A percentile compares a stretch with the other conserved stretches of the same genome.
Evolutionary conservation across 129 eudicot species (phyloP).

Genomic region (Flaveria linearis): DNA sequence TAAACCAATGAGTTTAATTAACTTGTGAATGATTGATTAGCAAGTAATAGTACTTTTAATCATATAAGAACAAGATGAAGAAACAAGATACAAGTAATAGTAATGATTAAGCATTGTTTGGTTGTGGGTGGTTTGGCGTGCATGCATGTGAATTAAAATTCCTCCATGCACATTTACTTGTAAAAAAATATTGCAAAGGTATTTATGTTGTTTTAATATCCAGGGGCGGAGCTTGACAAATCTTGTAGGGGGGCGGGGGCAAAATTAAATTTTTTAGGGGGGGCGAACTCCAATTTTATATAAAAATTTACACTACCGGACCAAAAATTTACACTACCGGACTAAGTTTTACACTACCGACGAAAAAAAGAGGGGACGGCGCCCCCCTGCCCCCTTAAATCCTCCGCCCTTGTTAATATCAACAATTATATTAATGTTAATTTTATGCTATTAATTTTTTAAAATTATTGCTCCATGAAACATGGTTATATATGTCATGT

Average conservation of each 20-base stretch:
- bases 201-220: not conserved
- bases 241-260: too few species aligned
- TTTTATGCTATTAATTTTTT: not conserved
- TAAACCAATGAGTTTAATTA: not conserved
- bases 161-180: conserved; percentile 1
- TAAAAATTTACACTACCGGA: too few species aligned
- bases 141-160: conserved; percentile 8
- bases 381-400: too few species aligned
- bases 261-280: too few species aligned
- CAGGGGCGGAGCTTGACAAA: too few species aligned
- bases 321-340: too few species aligned
- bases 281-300: too few species aligned
- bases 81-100: conserved; percentile 13
- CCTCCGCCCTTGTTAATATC: too few species aligned
- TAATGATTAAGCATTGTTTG: conserved; percentile 19
- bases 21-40: not conserved
- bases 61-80: conserved; percentile 6
- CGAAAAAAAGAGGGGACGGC: too few species aligned
- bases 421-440: not conserved
- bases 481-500: not conserved
- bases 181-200: not conserved
- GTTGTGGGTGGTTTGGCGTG: conserved; percentile 14
- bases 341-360: too few species aligned
- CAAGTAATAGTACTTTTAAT: conserved; percentile 1
- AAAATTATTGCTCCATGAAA: not conserved